Percentiles rank a stretch among this genome's conserved stretches.
Conservation (phyloP, 2,329 filamentous ascomycete species). For the Fusarium torulosum region DNA sequence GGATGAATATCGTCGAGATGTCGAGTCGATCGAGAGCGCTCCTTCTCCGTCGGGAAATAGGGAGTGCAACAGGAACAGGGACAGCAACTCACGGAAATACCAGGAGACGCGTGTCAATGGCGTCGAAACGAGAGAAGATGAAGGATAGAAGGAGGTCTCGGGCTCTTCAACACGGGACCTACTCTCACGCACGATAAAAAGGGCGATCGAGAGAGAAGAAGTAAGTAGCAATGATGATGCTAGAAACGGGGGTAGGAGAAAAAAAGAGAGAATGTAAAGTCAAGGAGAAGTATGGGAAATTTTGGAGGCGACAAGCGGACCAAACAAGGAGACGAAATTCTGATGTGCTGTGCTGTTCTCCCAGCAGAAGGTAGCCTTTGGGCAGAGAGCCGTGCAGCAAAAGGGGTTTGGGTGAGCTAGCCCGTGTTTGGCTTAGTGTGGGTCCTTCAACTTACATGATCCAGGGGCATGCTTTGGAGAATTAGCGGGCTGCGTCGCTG, state of each 20-base stretch:
- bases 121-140: slow-evolving; percentile 48
- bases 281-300: slow-evolving; percentile 49
- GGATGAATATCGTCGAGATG: slow-evolving; percentile 15
- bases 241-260: slow-evolving; percentile 44
- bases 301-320: slow-evolving; percentile 49
- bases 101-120: slow-evolving; percentile 54
- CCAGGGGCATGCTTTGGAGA: slow-evolving; percentile 47
- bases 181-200: slow-evolving; percentile 47
- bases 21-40: slow-evolving; percentile 31
- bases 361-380: slow-evolving; percentile 46
- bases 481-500: slow-evolving; percentile 48
- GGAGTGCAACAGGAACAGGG: slow-evolving; percentile 46
- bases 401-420: slow-evolving; percentile 52
- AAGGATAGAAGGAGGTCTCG: slow-evolving; percentile 47
- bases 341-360: slow-evolving; percentile 52
- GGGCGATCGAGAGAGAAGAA: slow-evolving; percentile 50
- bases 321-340: slow-evolving; percentile 51
- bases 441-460: slow-evolving; percentile 35
- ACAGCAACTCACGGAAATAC: slow-evolving; percentile 46
- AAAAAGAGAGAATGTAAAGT: slow-evolving; percentile 45
- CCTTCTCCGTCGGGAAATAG: slow-evolving; percentile 33
- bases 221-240: slow-evolving; percentile 55
- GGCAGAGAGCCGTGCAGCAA: slow-evolving; percentile 49
- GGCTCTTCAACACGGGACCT: slow-evolving; percentile 38
- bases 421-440: slow-evolving; percentile 43